Conservation (phyloP, 2,329 filamentous ascomycete genomes). For the Xylariaceae sp. region DNA sequence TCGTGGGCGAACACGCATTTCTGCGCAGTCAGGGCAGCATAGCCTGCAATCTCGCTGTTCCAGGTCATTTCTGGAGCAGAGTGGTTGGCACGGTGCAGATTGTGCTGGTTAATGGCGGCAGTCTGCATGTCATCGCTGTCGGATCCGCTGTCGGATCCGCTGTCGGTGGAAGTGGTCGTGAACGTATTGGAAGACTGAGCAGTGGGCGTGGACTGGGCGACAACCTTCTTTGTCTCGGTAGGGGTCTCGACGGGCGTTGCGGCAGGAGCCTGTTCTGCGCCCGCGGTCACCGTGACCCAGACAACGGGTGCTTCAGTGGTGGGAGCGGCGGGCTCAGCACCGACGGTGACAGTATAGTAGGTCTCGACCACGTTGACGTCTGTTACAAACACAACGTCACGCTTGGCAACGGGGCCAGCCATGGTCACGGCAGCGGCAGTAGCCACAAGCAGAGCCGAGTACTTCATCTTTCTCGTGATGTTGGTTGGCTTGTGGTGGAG, state of each 20-base stretch:
- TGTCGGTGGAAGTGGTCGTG: conserved; percentile 4
- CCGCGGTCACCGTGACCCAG: conserved; percentile 9
- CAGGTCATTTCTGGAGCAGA: conserved; percentile 58
- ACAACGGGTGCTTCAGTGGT: conserved; percentile 6
- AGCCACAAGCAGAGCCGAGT: conserved; percentile 27
- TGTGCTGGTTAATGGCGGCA: conserved; percentile 65
- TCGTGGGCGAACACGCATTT: conserved; percentile 69
- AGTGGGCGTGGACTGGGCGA: not conserved
- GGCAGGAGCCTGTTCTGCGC: not conserved
- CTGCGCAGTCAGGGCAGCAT: conserved; percentile 55
- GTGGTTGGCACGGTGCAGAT: conserved; percentile 79
- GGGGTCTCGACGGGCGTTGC: conserved; percentile 1
- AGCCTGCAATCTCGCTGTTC: conserved; percentile 55
- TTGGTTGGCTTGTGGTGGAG: conserved; percentile 6
- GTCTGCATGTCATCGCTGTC: conserved; percentile 27
- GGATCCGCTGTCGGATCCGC: conserved; percentile 5
- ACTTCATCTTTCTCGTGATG: conserved; percentile 30
- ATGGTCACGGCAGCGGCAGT: conserved; percentile 26
- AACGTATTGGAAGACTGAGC: conserved; percentile 4
- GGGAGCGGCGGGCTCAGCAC: conserved; percentile 10
- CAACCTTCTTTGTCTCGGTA: not conserved
- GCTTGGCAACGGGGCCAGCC: conserved; percentile 26
- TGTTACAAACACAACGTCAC: conserved; percentile 11
- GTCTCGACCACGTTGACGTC: conserved; percentile 26
- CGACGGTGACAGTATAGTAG: conserved; percentile 28